phyloP scores from a whole-genome alignment of 2,329 filamentous ascomycete species.

The Venturia aucupariae region DNA sequence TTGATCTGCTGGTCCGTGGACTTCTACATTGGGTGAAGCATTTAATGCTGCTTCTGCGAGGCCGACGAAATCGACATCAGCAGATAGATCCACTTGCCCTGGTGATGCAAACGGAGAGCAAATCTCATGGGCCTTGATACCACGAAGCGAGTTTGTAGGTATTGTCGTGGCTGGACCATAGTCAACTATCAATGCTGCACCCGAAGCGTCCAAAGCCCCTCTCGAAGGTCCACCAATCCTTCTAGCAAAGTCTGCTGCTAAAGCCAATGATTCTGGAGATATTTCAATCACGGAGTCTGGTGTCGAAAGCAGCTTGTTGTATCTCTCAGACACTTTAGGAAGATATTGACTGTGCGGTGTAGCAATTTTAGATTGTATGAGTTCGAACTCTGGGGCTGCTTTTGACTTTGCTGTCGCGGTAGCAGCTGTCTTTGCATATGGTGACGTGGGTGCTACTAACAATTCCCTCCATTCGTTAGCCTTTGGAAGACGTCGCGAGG shows the following conservation, averaged over 20 bases:
- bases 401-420: slow-evolving; percentile 26
- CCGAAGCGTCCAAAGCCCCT: slow-evolving; percentile 43
- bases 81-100: slow-evolving; percentile 78
- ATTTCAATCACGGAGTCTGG: slow-evolving; percentile 73
- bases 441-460: slow-evolving; percentile 32
- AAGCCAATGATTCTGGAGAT: slow-evolving; percentile 76
- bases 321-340: slow-evolving; percentile 71
- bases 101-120: slow-evolving; percentile 74
- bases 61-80: slow-evolving; percentile 86
- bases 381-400: slow-evolving; percentile 66
- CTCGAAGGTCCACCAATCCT: slow-evolving; percentile 62
- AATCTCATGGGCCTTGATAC: slow-evolving; percentile 67
- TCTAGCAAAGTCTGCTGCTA: slow-evolving; percentile 69
- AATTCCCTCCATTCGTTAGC: slow-evolving; percentile 35
- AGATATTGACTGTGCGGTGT: slow-evolving; percentile 81
- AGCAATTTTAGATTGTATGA: slow-evolving; percentile 63
- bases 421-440: slow-evolving; percentile 47
- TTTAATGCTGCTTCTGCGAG: slow-evolving; percentile 72
- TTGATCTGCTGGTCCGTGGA: slow-evolving; percentile 86
- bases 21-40: slow-evolving; percentile 72
- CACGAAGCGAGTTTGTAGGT: slow-evolving; percentile 80
- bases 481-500: slow-evolving; percentile 24
- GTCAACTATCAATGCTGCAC: slow-evolving; percentile 90
- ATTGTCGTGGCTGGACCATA: slow-evolving; percentile 76
- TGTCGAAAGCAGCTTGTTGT: slow-evolving; percentile 60